Evolutionary conservation across 2,329 filamentous ascomycete species (phyloP), one percentile per base, ranked within the genome.

Genomic region (Thelonectria blattea): DNA sequence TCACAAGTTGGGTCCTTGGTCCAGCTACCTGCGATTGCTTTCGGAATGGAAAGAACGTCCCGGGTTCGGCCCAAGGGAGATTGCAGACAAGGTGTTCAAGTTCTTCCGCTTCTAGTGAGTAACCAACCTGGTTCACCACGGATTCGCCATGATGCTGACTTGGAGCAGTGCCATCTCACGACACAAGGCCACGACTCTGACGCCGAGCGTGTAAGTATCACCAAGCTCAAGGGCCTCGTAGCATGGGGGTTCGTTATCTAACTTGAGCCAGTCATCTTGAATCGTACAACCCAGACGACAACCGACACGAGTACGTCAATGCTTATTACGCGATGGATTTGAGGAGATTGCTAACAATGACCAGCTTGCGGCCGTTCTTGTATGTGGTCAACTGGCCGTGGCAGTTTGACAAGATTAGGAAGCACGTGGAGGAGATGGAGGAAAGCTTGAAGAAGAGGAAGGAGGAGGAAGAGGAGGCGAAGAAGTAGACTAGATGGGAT

Each of bases 111-210:
- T 81, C 66, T 86, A 88, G 68, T 78, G 15, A 55, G 48, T 54
- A 24, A 9, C 22, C 17, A 15, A 2, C 20, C 22, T 2, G 24
- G 11, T 11, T 14, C 5, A 12, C 11, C 11, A 11, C 7, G 4
- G 34, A 37, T 7, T 37, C 8, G 34, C 34, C 11, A 14, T 37
- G 34, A 15, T 43, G 17, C 22, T 43, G 12, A 53, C 22, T 15
- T 18, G 20, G 14, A 42, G 43, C 11, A 37, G 50, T 42, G 58
- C 82, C 0, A 85, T 89, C 65, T 90, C 90, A 68, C 76, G 88
- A 10, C 87, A 90, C 72, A 90, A 90, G 75, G 82, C 83, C 73
- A 88, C 85, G 1, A 81, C 84, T 9, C 73, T 87, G 51, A 88
- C 86, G 1, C 86, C 86, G 0, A 80, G 79, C 24, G 78, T 85